Conservation (phyloP, 2,329 filamentous ascomycete species). For the Alternaria longipes region DNA sequence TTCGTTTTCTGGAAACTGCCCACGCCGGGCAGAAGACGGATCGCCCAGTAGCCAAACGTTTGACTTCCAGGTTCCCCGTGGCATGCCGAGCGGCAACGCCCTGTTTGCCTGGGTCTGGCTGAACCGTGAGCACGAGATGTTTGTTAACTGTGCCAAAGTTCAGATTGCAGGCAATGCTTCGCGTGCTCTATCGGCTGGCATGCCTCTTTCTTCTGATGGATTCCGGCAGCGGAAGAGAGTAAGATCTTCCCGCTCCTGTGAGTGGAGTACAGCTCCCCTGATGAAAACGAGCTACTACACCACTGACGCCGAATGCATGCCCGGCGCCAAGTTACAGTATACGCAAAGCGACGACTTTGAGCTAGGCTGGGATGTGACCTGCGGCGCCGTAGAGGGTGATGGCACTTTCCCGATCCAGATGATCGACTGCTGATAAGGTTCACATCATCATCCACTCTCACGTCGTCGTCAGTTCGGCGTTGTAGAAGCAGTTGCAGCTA, state of each 20-base stretch:
- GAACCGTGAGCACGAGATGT: constrained; percentile 58
- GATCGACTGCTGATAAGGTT: not conserved
- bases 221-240: too few species aligned
- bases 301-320: constrained; percentile 49
- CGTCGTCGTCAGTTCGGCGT: too few species aligned
- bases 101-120: constrained; percentile 59
- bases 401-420: constrained; percentile 10
- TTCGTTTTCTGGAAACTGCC: constrained; percentile 57
- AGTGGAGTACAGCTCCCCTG: constrained; percentile 51
- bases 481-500: too few species aligned
- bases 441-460: too few species aligned
- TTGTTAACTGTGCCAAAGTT: constrained; percentile 56
- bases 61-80: constrained; percentile 53
- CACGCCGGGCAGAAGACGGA: constrained; percentile 46
- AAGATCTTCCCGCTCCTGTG: constrained; percentile 29
- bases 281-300: constrained; percentile 55
- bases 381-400: constrained; percentile 48
- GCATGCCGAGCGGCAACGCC: constrained; percentile 48
- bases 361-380: constrained; percentile 51
- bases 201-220: too few species aligned
- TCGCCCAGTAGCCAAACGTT: constrained; percentile 48
- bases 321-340: constrained; percentile 37
- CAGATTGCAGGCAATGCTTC: constrained; percentile 37
- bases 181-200: too few species aligned
- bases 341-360: constrained; percentile 43